Evolutionary conservation across 2,329 filamentous ascomycete species (phyloP).

Genomic region (Ophiostoma fasciatum): DNA sequence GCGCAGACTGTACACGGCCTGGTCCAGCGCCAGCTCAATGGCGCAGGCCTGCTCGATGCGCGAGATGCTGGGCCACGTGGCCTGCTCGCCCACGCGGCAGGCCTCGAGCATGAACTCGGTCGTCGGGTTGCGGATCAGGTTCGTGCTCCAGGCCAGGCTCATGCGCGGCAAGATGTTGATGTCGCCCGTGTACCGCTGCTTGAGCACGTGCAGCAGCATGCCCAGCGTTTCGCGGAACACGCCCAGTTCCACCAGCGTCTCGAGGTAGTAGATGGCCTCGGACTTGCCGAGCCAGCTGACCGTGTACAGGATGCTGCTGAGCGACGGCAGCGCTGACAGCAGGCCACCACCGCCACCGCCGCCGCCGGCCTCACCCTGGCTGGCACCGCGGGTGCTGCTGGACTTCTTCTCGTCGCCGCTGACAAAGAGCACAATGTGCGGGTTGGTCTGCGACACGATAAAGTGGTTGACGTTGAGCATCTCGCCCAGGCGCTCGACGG

Average conservation of each 20-base stretch:
- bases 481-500: conserved; percentile 76
- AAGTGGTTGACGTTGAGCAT: conserved; percentile 99
- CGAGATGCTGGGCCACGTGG: conserved; percentile 83
- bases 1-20: conserved; percentile 53
- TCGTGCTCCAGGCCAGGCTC: conserved; percentile 26
- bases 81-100: conserved; percentile 63
- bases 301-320: conserved; percentile 41
- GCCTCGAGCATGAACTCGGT: conserved; percentile 73
- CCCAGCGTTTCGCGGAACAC: conserved; percentile 65
- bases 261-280: conserved; percentile 67
- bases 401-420: conserved; percentile 50
- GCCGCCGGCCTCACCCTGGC: no score
- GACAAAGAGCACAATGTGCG: conserved; percentile 80
- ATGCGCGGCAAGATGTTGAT: conserved; percentile 54
- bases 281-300: conserved; percentile 61
- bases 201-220: conserved; percentile 67
- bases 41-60: conserved; percentile 77
- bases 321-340: not conserved
- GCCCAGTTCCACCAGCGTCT: conserved; percentile 66
- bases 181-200: conserved; percentile 84
- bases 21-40: conserved; percentile 72
- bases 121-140: conserved; percentile 71
- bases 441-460: conserved; percentile 93
- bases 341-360: no score
- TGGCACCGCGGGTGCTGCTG: no score